Evolutionary conservation across 1,139 yeast species (phyloP), one percentile per base, ranked within the genome.

Genomic region (Candida sp.): DNA sequence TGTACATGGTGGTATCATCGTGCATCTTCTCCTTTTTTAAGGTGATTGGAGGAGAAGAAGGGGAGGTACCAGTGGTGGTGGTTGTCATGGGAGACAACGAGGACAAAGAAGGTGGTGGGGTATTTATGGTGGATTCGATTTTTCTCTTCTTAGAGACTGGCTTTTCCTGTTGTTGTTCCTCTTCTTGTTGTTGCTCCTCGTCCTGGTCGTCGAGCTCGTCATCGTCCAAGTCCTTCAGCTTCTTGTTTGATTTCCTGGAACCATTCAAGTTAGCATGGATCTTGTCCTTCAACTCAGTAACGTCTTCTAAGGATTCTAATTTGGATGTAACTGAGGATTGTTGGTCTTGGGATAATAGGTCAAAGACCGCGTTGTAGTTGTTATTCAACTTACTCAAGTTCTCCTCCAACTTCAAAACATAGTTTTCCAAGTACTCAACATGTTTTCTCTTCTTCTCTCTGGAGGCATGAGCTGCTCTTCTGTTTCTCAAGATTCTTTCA

Each of bases 381-480:
- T 57, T 51, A 35, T 64, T 60, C 56, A 70, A 58, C 31, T 53
- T 56, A 6, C 57, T 52, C 54, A 73, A 58, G 63, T 75, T 76
- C 41, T 59, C 60, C 58, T 83, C 87, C 60, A 85, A 68, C 48
- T 75, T 73, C 41, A 73, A 65, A 39, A 84, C 86, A 58, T 84
- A 84, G 32, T 77, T 69, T 73, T 94, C 98, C 60, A 94, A 79
- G 58, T 85, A 86, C 69, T 92, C 97, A 54, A 94, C 88, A 67
- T 93, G 97, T 66, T 86, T 85, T 66, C 98, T 84, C 82, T 94
- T 94, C 84, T 93, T 93, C 67, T 94, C 99, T 58, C 99, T 84
- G 32, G 97, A 90, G 46, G 97, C 97, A 68, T 94, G 98, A 44
- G 99, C 99, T 26, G 99, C 98, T 66, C 94, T 88, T 63, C 99